Evolutionary conservation across 2,329 filamentous ascomycete species (phyloP).

Genomic region (Hyphodiscus sp.): DNA sequence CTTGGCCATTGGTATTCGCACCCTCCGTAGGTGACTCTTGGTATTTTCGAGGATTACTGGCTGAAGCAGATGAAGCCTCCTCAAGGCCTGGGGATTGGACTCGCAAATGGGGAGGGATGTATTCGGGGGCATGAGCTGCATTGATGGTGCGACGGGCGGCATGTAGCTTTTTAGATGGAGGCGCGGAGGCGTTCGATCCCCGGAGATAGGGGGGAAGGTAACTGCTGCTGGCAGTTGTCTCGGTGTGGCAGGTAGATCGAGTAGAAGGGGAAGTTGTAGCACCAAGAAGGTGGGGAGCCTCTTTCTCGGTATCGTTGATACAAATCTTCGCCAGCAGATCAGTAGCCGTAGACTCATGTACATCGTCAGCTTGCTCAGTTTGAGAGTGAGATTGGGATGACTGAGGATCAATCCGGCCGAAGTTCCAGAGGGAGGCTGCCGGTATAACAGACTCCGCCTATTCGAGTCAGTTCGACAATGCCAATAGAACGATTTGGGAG

Average conservation of each 20-base stretch:
- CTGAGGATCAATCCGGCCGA: background rate
- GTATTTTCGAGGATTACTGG: no score
- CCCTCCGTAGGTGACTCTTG: no score
- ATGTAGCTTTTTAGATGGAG: background rate
- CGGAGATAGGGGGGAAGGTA: background rate
- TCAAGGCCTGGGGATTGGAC: background rate
- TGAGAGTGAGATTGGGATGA: background rate
- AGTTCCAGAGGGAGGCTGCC: no score
- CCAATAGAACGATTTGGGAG: no score
- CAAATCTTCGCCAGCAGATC: background rate
- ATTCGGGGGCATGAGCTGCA: background rate
- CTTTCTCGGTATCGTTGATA: background rate
- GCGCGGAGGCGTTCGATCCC: background rate
- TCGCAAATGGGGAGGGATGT: constrained; percentile 4
- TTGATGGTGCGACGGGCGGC: background rate
- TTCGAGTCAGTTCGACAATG: no score
- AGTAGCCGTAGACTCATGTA: background rate
- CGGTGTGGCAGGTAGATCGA: no score
- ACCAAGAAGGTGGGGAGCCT: background rate
- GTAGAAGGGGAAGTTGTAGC: background rate
- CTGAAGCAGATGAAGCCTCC: no score
- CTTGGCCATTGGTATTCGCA: no score
- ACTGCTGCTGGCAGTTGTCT: no score
- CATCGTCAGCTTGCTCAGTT: background rate
- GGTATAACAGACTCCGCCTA: no score